Base-by-base conservation (phyloP, 1,284 basidiomycete species). In the Puccinia triticina region DNA sequence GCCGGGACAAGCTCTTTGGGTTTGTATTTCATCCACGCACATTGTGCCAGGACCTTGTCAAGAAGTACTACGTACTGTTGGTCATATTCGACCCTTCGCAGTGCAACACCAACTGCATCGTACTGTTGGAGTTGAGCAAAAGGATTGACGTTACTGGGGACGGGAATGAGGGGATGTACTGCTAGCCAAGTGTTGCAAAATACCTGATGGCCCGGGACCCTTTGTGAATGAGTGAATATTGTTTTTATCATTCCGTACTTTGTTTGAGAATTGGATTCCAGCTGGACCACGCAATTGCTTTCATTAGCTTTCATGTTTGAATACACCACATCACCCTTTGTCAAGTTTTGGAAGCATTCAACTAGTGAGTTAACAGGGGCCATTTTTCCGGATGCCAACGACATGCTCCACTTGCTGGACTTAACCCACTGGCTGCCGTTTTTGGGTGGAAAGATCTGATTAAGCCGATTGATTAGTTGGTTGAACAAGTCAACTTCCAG, bases 271-370 rank as follows among this genome's bases (percentile, higher is more conserved):
- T 72, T 46, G 23, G 37, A 10, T 46, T 80, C 72, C 26, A 80
- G 34, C 1, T n/a, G n/a, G 16, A 80, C 46, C 11, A 72, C 29
- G 21, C 48, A 67, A 61, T 80, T 80, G 34, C 46, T 72, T 61
- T 61, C 4, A 61, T 80, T 80, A 11, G 14, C 21, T 43, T 80
- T 29, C 16, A 55, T n/a, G 10, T 23, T 46, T 5, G 77, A 80
- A n/a, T 37, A 80, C n/a, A 61, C 37, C 5, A 46, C 40, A 12
- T 72, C 57, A 50, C 40, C 26, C 5, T 12, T 3, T 11, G 11
- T 16, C 1, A 50, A 18, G 16, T 50, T 66, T 37, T 23, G 26
- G 32, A 34, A n/a, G 1, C 1, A 0, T 32, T 32, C 0, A 2
- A 77, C 37, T 7, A 2, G 37, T 29, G 76, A 77, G 26, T 3